Conservation (phyloP, 371 early-diverging fungal species). For the Mucor racemosus region DNA sequence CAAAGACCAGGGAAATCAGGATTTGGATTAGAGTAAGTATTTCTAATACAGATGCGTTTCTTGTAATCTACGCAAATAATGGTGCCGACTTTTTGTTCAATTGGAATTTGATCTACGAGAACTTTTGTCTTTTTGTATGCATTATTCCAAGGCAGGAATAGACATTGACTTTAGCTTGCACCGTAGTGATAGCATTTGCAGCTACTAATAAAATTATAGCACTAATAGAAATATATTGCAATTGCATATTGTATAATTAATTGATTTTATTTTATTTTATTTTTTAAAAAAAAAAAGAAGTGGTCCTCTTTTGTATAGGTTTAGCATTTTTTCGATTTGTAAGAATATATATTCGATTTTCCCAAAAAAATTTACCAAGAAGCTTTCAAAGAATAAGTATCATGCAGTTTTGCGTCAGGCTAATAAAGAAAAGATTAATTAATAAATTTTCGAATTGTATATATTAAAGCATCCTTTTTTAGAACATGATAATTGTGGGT, state of each 20-base stretch:
- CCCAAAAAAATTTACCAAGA: no score
- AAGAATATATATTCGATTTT: no score
- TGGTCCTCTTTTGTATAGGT: neutral
- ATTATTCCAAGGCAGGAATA: conserved; percentile 42
- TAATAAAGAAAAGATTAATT: no score
- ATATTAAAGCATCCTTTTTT: no score
- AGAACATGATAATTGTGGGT: no score
- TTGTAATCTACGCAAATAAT: conserved; percentile 56
- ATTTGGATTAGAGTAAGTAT: conserved; percentile 32
- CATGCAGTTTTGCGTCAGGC: no score
- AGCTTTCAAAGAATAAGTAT: no score
- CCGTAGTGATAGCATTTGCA: neutral
- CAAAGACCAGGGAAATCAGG: conserved; percentile 58
- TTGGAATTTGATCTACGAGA: conserved; percentile 36
- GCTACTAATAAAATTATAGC: conserved; percentile 14
- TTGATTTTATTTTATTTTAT: neutral
- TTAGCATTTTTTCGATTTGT: no score
- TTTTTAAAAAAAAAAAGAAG: no score
- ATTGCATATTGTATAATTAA: conserved; percentile 19
- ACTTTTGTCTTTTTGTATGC: conserved; percentile 41
- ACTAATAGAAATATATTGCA: conserved; percentile 18
- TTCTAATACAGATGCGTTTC: conserved; percentile 52
- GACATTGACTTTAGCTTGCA: conserved; percentile 10
- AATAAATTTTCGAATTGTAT: no score
- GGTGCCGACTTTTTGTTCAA: conserved; percentile 46